Evolutionary conservation across 2,329 filamentous ascomycete genomes (phyloP).

Genomic region (Fusarium papillatum): DNA sequence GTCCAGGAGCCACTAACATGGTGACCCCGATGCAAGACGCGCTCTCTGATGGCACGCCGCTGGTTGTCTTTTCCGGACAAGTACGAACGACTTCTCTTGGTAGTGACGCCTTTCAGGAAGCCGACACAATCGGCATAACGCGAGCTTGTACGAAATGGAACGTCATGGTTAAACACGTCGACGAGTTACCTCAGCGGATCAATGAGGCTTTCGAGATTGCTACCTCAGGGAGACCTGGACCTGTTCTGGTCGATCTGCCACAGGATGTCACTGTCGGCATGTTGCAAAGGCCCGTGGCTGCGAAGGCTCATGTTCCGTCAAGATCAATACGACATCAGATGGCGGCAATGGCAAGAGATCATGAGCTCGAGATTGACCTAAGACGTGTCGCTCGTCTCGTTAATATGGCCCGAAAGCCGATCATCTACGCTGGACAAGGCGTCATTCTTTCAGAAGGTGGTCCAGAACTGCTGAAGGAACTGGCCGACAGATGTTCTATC

Average conservation of each 20-base stretch:
- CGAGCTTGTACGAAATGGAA: constrained; percentile 99
- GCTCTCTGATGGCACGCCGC: constrained; percentile 92
- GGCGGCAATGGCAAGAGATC: constrained; percentile 77
- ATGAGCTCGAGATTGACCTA: constrained; percentile 81
- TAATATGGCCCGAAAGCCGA: constrained; percentile 91
- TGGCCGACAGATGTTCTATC: constrained; percentile 90
- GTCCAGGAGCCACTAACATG: constrained; percentile 96
- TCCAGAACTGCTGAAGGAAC: constrained; percentile 82
- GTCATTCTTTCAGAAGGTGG: constrained; percentile 85
- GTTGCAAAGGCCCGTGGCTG: constrained; percentile 59
- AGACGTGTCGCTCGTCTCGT: constrained; percentile 83
- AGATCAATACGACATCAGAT: not conserved
- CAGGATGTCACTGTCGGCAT: constrained; percentile 95
- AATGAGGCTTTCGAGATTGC: constrained; percentile 99
- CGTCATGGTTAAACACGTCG: constrained; percentile 96
- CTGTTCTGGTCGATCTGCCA: constrained; percentile 94
- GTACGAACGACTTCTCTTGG: constrained; percentile 92
- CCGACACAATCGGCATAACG: constrained; percentile 94
- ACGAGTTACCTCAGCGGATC: constrained; percentile 92
- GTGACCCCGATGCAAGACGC: constrained; percentile 98
- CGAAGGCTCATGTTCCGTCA: not conserved
- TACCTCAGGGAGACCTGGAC: constrained; percentile 91
- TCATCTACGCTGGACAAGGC: constrained; percentile 96
- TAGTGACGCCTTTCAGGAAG: constrained; percentile 97
- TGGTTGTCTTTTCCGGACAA: constrained; percentile 97